A percentile compares a stretch with the other conserved stretches of the same genome.
Conservation (phyloP, 441 rosid genomes). For the California macrophylla region DNA sequence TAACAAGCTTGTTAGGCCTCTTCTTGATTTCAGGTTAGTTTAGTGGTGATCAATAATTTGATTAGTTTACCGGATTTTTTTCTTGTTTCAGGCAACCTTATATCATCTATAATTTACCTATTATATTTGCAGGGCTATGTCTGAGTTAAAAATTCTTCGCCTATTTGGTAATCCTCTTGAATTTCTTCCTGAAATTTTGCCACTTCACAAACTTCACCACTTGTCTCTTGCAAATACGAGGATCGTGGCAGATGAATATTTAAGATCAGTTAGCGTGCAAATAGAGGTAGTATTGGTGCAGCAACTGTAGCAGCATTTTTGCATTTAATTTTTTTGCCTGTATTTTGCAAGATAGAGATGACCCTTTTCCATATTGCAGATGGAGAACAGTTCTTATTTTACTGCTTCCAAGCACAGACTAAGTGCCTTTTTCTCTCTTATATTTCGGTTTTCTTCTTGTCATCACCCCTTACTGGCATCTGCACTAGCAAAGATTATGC, state of each 20-base stretch:
- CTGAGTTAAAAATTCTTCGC: slow-evolving; percentile 71
- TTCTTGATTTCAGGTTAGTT: slow-evolving; percentile 94
- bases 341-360: slow-evolving; percentile 17
- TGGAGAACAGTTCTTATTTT: slow-evolving; percentile 86
- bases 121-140: slow-evolving; percentile 74
- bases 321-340: slow-evolving; percentile 6
- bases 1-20: slow-evolving; percentile 89
- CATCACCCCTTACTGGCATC: slow-evolving; percentile 97
- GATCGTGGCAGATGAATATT: slow-evolving; percentile 78
- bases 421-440: slow-evolving; percentile 93
- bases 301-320: slow-evolving; percentile 10
- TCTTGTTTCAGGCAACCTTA: slow-evolving; percentile 13
- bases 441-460: slow-evolving; percentile 95
- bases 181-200: slow-evolving; percentile 92
- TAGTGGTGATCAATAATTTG: slow-evolving; percentile 10
- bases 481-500: slow-evolving; percentile 88
- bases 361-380: slow-evolving; percentile 37
- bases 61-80: slow-evolving; percentile 11
- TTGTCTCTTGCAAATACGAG: slow-evolving; percentile 85
- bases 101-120: slow-evolving; percentile 14
- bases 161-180: slow-evolving; percentile 95
- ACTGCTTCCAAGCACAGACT: slow-evolving; percentile 87
- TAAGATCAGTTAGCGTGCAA: slow-evolving; percentile 80
- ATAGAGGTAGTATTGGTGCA: slow-evolving; percentile 54
- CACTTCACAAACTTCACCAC: slow-evolving; percentile 76